phyloP scores from a whole-genome alignment of 208 protist species.

The Acanthamoeba triangularis region DNA sequence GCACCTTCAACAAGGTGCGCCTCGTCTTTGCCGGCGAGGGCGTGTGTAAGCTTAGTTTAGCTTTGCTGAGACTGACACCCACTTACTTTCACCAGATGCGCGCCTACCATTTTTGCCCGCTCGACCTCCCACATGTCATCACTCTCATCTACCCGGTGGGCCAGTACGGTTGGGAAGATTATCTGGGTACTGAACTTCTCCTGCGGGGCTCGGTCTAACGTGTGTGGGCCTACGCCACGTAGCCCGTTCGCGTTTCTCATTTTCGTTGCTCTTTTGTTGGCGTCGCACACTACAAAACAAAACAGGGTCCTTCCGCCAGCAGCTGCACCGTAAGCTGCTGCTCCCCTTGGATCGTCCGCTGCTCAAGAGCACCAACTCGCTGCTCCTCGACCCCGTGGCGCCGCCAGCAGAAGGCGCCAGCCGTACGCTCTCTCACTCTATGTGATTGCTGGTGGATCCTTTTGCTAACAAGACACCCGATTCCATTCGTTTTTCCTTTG shows the following conservation, averaged over 20 bases:
- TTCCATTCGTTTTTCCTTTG: background rate
- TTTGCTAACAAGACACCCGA: too few species aligned
- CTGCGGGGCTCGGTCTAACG: background rate
- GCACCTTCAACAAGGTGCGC: background rate
- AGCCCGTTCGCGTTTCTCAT: background rate
- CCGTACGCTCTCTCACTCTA: background rate
- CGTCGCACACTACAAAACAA: background rate
- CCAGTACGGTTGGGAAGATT: constrained; percentile 21
- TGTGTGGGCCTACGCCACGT: background rate
- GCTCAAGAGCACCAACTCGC: constrained; percentile 36
- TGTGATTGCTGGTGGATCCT: background rate
- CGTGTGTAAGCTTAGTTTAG: background rate
- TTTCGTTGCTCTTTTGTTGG: too few species aligned
- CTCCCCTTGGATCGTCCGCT: constrained; percentile 62
- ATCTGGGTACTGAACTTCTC: background rate
- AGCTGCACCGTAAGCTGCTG: constrained; percentile 5
- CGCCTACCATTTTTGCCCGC: constrained; percentile 30
- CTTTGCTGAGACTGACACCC: background rate
- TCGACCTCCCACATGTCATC: constrained; percentile 15
- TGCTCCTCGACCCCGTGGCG: background rate
- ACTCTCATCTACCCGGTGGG: constrained; percentile 54
- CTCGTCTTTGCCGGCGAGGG: background rate
- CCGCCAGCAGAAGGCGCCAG: constrained; percentile 7
- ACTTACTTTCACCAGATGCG: background rate
- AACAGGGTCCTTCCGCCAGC: constrained; percentile 11